These are phyloP conservation scores for Myxozyma monticola DNA, from an alignment of 805 yeast species.

Conservation along the genomic window DNA sequence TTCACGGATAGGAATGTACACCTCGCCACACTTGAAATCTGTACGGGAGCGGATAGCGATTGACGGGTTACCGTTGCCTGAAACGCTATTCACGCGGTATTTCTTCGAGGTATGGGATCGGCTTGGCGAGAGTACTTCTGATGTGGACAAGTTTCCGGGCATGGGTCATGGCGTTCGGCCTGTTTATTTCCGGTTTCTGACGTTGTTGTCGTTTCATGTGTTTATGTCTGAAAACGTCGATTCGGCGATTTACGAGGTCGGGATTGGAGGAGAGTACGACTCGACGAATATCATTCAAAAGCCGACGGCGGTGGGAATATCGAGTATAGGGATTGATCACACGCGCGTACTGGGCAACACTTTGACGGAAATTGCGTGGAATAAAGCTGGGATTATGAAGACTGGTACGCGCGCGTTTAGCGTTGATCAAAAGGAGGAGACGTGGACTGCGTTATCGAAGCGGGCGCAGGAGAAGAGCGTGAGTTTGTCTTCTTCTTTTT, in stretches of 20 bases:
- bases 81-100: conserved; percentile 77
- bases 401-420: conserved; percentile 63
- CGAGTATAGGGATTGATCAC: conserved; percentile 90
- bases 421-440: conserved; percentile 57
- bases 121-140: conserved; percentile 52
- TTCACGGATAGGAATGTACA: conserved; percentile 80
- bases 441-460: conserved; percentile 49
- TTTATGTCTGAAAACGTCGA: conserved; percentile 87
- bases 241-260: conserved; percentile 94
- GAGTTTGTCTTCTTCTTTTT: conserved; percentile 41
- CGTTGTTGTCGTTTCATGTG: conserved; percentile 86
- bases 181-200: conserved; percentile 87
- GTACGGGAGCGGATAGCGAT: conserved; percentile 90
- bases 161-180: conserved; percentile 78
- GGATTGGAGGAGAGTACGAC: conserved; percentile 97
- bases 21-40: conserved; percentile 92
- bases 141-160: conserved; percentile 62
- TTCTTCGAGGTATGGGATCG: conserved; percentile 94
- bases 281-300: conserved; percentile 83
- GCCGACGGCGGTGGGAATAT: conserved; percentile 84
- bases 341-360: conserved; percentile 83
- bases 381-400: conserved; percentile 92
- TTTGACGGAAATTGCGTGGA: conserved; percentile 89
- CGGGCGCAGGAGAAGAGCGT: conserved; percentile 68
- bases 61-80: conserved; percentile 81